A percentile compares a stretch with the other conserved stretches of the same genome.
Conservation (phyloP, 2,329 filamentous ascomycete genomes). For the Knoxdaviesia capensis region DNA sequence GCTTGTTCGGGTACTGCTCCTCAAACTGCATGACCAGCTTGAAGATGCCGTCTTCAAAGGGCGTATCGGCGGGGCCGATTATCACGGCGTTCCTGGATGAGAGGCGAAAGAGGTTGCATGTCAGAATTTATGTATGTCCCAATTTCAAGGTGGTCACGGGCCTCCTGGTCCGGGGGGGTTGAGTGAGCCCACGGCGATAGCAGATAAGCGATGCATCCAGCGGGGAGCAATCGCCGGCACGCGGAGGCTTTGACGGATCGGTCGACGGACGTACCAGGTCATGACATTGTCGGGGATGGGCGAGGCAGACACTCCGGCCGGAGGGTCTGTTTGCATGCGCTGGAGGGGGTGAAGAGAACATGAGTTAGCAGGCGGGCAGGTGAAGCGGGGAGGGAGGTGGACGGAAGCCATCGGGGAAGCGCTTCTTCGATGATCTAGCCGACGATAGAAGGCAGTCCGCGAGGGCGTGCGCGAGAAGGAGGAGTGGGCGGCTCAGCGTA, state of each 20-base stretch:
- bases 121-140: not conserved
- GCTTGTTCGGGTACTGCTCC: constrained; percentile 97
- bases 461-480: constrained; percentile 1
- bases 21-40: constrained; percentile 97
- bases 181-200: too few species aligned
- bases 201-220: not conserved
- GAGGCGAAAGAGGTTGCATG: not conserved
- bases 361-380: not conserved
- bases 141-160: too few species aligned
- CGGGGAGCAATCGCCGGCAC: not conserved
- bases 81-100: constrained; percentile 81
- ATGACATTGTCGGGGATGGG: constrained; percentile 94
- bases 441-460: not conserved
- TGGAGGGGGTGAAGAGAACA: constrained; percentile 16
- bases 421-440: constrained; percentile 6
- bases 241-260: too few species aligned
- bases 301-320: constrained; percentile 87
- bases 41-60: constrained; percentile 96
- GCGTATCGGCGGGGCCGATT: constrained; percentile 88
- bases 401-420: not conserved
- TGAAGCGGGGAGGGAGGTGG: not conserved
- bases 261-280: constrained; percentile 50
- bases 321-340: constrained; percentile 99
- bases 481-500: constrained; percentile 18
- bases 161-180: too few species aligned